phyloP scores from a whole-genome alignment of 441 rosid species.

The Cnidoscolus chayamansa region DNA sequence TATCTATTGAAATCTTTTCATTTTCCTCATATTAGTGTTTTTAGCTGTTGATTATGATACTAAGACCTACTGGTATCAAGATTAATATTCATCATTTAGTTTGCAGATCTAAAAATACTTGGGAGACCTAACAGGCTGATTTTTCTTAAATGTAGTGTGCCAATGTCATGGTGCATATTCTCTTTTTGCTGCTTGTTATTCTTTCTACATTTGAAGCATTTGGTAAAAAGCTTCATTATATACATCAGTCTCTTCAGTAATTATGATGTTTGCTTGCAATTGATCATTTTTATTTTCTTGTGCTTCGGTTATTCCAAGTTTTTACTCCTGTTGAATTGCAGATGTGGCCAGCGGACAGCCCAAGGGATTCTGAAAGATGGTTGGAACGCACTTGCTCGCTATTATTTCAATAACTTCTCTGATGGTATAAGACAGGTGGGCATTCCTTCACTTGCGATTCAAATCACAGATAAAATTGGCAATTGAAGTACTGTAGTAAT shows the following conservation, averaged over 20 bases:
- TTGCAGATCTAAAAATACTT: background rate
- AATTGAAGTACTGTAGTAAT: background rate
- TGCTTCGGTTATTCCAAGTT: constrained; percentile 7
- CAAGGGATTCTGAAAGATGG: constrained; percentile 88
- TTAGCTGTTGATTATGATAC: background rate
- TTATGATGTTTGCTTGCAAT: background rate
- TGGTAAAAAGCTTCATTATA: background rate
- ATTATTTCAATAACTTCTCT: constrained; percentile 84
- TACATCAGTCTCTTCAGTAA: background rate
- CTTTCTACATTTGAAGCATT: background rate
- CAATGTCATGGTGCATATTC: background rate
- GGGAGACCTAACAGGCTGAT: background rate
- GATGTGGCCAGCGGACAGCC: constrained; percentile 81
- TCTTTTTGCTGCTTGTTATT: background rate
- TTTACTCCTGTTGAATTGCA: constrained; percentile 32
- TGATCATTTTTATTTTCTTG: background rate
- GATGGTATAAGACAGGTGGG: constrained; percentile 91
- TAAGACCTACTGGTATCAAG: background rate
- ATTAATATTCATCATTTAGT: background rate
- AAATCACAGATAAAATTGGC: background rate
- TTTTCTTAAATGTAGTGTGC: background rate
- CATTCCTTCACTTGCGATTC: constrained; percentile 12
- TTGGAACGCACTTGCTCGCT: constrained; percentile 75
- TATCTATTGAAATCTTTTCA: no score
- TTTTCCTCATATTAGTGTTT: background rate